Conservation (phyloP, 2,329 filamentous ascomycete species). For the Blastomyces gilchristii region DNA sequence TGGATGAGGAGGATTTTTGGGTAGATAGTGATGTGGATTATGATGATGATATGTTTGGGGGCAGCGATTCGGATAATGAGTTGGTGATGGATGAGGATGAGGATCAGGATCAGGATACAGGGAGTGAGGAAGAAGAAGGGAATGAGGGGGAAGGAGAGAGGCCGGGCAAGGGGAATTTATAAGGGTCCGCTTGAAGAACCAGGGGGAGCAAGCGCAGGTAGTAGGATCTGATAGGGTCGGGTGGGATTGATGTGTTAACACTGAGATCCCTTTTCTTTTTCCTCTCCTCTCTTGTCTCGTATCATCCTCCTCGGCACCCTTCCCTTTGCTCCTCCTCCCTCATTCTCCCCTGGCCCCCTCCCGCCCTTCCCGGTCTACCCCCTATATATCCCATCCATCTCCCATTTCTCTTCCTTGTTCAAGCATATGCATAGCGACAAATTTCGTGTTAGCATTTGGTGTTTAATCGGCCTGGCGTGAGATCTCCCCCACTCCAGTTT, state of each 20-base stretch:
- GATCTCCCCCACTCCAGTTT: background rate
- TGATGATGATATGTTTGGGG: constrained; percentile 67
- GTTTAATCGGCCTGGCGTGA: background rate
- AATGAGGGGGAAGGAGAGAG: constrained; percentile 27
- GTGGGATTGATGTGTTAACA: background rate
- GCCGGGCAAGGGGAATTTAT: constrained; percentile 28
- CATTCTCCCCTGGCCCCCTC: too few relatives aligned
- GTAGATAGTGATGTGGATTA: constrained; percentile 60
- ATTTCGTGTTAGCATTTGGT: background rate
- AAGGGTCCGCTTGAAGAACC: too few relatives aligned
- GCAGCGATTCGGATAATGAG: constrained; percentile 52
- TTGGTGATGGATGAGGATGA: constrained; percentile 33
- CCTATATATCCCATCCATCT: background rate
- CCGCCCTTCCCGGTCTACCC: background rate
- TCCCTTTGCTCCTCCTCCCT: too few relatives aligned
- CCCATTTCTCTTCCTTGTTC: background rate
- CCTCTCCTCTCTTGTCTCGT: background rate
- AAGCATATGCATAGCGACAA: background rate
- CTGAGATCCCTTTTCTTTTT: background rate
- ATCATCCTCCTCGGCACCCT: background rate
- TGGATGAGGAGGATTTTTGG: constrained; percentile 69
- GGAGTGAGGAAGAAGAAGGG: constrained; percentile 36
- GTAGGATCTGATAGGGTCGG: background rate
- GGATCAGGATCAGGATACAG: constrained; percentile 39
- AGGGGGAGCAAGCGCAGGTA: background rate